phyloP scores from a whole-genome alignment of 2,329 filamentous ascomycete species.

The Clonostachys solani region DNA sequence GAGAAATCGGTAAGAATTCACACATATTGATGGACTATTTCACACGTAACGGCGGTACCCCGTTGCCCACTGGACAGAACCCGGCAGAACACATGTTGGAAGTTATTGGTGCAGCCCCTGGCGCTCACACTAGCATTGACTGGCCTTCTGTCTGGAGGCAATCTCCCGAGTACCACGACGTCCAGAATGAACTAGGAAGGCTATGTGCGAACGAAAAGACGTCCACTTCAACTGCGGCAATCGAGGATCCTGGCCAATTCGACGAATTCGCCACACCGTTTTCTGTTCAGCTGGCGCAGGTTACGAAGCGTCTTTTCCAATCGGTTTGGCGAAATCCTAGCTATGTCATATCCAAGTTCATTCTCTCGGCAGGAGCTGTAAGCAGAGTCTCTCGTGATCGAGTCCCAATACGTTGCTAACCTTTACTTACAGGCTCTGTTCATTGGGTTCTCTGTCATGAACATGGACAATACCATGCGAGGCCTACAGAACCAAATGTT shows the following conservation, averaged over 20 bases:
- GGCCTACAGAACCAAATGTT: conserved; percentile 86
- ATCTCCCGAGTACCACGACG: conserved; percentile 42
- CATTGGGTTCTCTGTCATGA: conserved; percentile 78
- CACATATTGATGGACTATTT: conserved; percentile 55
- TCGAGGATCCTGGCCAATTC: conserved; percentile 6
- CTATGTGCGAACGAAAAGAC: neutral
- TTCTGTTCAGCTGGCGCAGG: conserved; percentile 53
- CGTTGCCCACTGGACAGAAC: conserved; percentile 53
- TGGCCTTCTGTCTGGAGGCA: conserved; percentile 54
- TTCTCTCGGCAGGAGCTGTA: conserved; percentile 48
- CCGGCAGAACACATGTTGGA: conserved; percentile 68
- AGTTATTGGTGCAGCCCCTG: conserved; percentile 50
- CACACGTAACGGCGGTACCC: conserved; percentile 52
- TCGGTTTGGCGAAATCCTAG: conserved; percentile 81
- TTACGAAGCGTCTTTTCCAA: conserved; percentile 67
- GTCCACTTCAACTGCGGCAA: neutral
- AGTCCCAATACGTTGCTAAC: no score
- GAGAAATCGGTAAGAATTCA: conserved; percentile 54
- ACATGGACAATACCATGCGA: conserved; percentile 65
- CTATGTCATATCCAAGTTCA: conserved; percentile 74
- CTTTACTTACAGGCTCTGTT: conserved; percentile 58
- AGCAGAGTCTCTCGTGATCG: no score
- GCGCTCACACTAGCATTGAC: conserved; percentile 50
- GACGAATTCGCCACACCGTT: conserved; percentile 74
- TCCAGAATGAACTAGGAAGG: conserved; percentile 41